Conservation (phyloP, 257 asterid species). For the Ilex asprella region DNA sequence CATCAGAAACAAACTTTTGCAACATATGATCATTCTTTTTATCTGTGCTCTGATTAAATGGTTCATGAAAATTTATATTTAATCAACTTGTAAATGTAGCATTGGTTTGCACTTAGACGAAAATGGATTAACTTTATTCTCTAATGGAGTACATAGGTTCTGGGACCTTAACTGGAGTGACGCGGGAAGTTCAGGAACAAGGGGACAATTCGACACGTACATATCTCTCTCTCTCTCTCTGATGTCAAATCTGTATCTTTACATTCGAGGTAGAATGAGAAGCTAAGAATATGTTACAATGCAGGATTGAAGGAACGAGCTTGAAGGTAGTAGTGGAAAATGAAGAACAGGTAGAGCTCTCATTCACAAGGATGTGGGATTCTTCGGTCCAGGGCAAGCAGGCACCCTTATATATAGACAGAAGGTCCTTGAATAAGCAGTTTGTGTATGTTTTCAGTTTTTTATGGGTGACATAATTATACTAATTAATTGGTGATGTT, state of each 20-base stretch:
- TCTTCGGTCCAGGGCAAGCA: conserved; percentile 54
- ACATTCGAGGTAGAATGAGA: no score
- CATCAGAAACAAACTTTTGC: no score
- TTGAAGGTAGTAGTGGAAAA: conserved; percentile 47
- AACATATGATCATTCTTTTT: no score
- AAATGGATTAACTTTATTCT: neutral
- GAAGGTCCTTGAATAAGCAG: conserved; percentile 29
- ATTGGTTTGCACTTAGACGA: no score
- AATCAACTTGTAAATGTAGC: no score
- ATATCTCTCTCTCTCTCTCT: conserved; percentile 6
- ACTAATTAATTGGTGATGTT: conserved; percentile 4
- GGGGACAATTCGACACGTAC: conserved; percentile 56
- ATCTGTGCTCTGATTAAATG: no score
- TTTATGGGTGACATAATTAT: no score
- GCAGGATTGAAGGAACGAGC: conserved; percentile 64
- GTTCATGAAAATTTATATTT: no score
- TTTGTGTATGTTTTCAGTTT: no score
- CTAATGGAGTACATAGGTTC: conserved; percentile 25
- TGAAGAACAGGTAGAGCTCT: conserved; percentile 64
- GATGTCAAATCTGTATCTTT: no score
- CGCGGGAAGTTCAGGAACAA: conserved; percentile 42
- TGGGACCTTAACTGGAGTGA: conserved; percentile 71
- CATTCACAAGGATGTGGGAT: conserved; percentile 81
- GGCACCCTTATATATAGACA: conserved; percentile 61
- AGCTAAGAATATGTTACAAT: no score